Conservation (phyloP, 768 basidiomycete genomes). For the Macrolepiota dolichaula region DNA sequence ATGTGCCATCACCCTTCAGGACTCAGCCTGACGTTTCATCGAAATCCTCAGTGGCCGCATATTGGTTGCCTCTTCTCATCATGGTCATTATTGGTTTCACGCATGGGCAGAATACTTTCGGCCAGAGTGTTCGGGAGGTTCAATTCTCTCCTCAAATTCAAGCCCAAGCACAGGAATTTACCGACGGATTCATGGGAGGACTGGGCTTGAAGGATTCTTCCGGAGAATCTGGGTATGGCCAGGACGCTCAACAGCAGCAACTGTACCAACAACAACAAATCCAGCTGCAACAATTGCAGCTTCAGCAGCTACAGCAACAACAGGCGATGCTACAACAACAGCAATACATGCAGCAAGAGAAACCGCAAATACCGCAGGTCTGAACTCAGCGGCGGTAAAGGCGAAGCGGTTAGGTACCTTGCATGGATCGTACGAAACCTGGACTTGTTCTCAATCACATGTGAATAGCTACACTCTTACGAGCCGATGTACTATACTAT, state of each 20-base stretch:
- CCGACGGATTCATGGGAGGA: not conserved
- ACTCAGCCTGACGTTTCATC: not conserved
- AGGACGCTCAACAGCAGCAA: not conserved
- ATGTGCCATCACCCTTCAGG: not conserved
- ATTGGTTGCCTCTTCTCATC: not conserved
- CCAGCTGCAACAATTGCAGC: not conserved
- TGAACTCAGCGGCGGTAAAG: not conserved
- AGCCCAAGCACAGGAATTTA: not conserved
- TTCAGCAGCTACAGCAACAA: conserved; percentile 1
- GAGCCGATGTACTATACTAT: not conserved
- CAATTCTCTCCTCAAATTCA: not conserved
- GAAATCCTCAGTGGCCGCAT: not conserved
- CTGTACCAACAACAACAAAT: not conserved
- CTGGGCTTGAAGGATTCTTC: not conserved
- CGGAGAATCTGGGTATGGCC: not conserved
- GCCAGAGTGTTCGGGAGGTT: not conserved
- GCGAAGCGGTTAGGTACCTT: too few species aligned
- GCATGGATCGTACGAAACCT: too few species aligned
- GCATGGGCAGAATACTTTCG: not conserved
- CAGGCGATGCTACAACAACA: not conserved
- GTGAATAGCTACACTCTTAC: too few species aligned
- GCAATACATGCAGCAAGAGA: not conserved
- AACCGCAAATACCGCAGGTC: not conserved
- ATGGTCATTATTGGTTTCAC: not conserved
- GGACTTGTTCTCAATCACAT: too few species aligned